Base-by-base conservation (phyloP, 2,329 filamentous ascomycete genomes). In the Pyrenophora seminiperda region DNA sequence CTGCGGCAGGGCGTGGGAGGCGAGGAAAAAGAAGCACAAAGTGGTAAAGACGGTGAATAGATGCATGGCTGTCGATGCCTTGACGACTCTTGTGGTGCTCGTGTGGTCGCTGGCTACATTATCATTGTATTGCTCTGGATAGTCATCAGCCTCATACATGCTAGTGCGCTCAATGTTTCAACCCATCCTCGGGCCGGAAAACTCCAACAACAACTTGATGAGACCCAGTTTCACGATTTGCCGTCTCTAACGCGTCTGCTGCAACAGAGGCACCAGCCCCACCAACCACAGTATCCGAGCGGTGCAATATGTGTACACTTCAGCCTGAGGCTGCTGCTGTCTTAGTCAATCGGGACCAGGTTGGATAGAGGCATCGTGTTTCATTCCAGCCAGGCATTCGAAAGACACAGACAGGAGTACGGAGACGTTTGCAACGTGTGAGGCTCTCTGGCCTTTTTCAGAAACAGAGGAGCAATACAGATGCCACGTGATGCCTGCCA, bases 91-190 rank as follows among this genome's bases (percentile, higher is more conserved):
- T 10, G 24, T 10, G 9, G 4, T 11, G 24, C 9, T 11, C 24
- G 10, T 27, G 10, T 13, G 24, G 24, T 27, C 24, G 24, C 10
- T 11, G n/a, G 30, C 15, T 43, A 20, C 18, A 18, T 14, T n/a
- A 17, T 14, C 10, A 17, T 29, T 24, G 18, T 17, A 18, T 43
- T 20, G n/a, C 24, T 27, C 24, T 27, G 24, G 10, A 11, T 27
- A 27, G 24, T 27, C 24, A 4, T 27, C 9, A 27, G 24, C 24
- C 24, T 10, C 24, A 27, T 27, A 27, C 24, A 27, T 5, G 14
- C 32, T 22, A 32, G 39, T 41, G n/a, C 46, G 50, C 50, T 50
- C 50, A 46, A 17, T 24, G 56, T 59, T 59, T 57, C 54, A 55
- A 29, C 30, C 18, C 24, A 29, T 31, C 10, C 32, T 36, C 41